Conservation (phyloP, 164 flowering plant genomes). For the Sextonia rubra region DNA sequence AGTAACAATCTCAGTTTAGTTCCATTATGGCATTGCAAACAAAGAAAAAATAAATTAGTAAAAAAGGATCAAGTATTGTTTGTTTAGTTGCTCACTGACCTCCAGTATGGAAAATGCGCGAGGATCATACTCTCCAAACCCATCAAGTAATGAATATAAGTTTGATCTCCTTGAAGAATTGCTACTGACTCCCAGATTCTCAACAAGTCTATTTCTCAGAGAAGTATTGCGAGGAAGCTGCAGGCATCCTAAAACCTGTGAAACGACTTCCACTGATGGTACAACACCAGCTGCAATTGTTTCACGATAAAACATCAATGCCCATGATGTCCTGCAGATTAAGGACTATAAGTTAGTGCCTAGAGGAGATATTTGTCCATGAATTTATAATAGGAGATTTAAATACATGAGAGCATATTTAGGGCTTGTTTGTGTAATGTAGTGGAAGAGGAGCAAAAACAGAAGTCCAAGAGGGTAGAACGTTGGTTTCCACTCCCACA, state of each 20-base stretch:
- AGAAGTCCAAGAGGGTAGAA: too few relatives aligned
- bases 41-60: neutral
- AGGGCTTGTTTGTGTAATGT: too few relatives aligned
- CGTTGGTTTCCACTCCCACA: too few relatives aligned
- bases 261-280: conserved; percentile 62
- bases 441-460: too few relatives aligned
- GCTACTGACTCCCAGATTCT: conserved; percentile 49
- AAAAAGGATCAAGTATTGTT: neutral
- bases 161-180: conserved; percentile 44
- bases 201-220: conserved; percentile 50
- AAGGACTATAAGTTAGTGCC: conserved; percentile 1
- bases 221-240: conserved; percentile 66
- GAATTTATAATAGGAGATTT: neutral
- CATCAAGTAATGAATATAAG: conserved; percentile 63
- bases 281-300: conserved; percentile 46
- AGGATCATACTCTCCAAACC: conserved; percentile 91
- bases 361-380: neutral
- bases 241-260: conserved; percentile 79
- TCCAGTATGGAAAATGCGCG: conserved; percentile 83
- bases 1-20: neutral
- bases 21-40: neutral
- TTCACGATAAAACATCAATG: conserved; percentile 68
- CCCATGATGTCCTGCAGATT: conserved; percentile 68
- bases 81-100: conserved; percentile 38
- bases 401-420: too few relatives aligned